Percentiles rank a stretch among this genome's conserved stretches.
Conservation (phyloP, 1,284 basidiomycete species). For the Uromyces viciae-fabae region DNA sequence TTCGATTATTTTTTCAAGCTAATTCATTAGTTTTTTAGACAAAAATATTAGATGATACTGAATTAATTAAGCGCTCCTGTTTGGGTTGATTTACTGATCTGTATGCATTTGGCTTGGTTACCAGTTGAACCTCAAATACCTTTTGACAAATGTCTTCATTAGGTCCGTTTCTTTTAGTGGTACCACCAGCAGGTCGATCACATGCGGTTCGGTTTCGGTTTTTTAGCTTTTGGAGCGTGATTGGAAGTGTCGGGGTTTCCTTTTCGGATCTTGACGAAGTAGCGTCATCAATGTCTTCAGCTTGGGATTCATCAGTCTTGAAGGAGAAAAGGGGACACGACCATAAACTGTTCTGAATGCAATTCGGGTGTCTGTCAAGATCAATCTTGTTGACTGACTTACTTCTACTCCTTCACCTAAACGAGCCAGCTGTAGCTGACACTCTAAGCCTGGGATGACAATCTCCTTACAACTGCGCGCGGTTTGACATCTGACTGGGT, state of each 20-base stretch:
- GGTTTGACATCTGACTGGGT: neutral
- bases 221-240: neutral
- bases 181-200: neutral
- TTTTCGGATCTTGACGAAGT: neutral
- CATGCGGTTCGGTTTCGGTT: neutral
- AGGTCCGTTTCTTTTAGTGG: constrained; percentile 5
- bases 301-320: constrained; percentile 12
- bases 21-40: neutral
- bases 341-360: neutral
- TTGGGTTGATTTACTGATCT: neutral
- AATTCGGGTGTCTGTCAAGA: neutral
- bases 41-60: no score
- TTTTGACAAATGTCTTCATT: constrained; percentile 33
- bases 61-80: neutral
- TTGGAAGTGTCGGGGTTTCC: neutral
- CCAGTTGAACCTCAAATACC: constrained; percentile 8
- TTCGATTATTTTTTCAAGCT: constrained; percentile 29
- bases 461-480: neutral
- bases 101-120: neutral
- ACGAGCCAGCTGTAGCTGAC: constrained; percentile 17
- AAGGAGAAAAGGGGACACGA: neutral
- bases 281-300: neutral
- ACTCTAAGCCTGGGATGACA: neutral
- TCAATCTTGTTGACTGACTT: constrained; percentile 17
- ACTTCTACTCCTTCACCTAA: constrained; percentile 32